Percentiles rank a stretch among this genome's conserved stretches.
Conservation (phyloP, 2,329 filamentous ascomycete genomes). For the Aspergillus brunneoviolaceus region DNA sequence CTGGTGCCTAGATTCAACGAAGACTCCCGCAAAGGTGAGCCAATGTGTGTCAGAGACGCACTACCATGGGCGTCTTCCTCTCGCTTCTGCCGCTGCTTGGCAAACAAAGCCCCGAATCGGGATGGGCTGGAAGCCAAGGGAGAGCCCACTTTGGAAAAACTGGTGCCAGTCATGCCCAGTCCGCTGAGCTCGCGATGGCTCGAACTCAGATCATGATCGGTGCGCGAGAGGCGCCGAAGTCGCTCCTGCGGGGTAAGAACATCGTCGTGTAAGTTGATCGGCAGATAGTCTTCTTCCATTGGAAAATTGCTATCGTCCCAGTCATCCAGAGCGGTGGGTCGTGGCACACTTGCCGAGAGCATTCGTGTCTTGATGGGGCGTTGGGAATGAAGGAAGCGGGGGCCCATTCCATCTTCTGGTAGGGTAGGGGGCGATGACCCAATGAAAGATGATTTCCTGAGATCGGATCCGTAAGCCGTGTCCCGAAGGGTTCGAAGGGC, state of each 20-base stretch:
- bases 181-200: slow-evolving; percentile 52
- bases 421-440: slow-evolving; percentile 61
- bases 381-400: slow-evolving; percentile 63
- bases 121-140: slow-evolving; percentile 61
- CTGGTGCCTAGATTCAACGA: slow-evolving; percentile 52
- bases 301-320: slow-evolving; percentile 66
- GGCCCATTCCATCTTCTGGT: slow-evolving; percentile 67
- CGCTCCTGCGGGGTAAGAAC: slow-evolving; percentile 63
- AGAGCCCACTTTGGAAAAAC: slow-evolving; percentile 53
- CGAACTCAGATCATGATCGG: slow-evolving; percentile 52
- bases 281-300: slow-evolving; percentile 87
- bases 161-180: slow-evolving; percentile 51
- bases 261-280: slow-evolving; percentile 65
- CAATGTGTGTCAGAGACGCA: slow-evolving; percentile 58
- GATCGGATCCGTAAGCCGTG: slow-evolving; percentile 71
- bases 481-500: slow-evolving; percentile 60
- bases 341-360: slow-evolving; percentile 62
- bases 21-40: slow-evolving; percentile 65
- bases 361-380: slow-evolving; percentile 60
- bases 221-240: slow-evolving; percentile 59
- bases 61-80: slow-evolving; percentile 48
- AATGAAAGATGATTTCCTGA: slow-evolving; percentile 56
- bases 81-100: slow-evolving; percentile 52
- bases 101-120: slow-evolving; percentile 61
- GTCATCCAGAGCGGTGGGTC: slow-evolving; percentile 53